These are phyloP conservation scores for Papiliotrema laurentii DNA, from an alignment of 1,284 basidiomycete genomes.

Conservation along the genomic window DNA sequence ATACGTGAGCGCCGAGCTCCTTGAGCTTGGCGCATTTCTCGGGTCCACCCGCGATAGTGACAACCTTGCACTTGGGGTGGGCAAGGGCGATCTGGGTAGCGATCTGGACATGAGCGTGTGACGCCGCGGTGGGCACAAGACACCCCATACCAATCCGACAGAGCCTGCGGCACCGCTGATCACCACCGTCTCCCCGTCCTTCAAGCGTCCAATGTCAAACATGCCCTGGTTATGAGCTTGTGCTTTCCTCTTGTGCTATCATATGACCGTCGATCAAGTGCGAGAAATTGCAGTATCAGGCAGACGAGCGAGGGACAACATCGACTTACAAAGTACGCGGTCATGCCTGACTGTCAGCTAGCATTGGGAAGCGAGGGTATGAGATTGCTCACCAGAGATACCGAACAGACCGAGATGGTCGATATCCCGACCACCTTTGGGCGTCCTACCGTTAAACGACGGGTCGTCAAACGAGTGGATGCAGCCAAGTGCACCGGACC, in stretches of 20 bases:
- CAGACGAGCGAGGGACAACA: not conserved
- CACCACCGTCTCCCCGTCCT: slow-evolving; percentile 74
- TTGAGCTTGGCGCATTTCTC: slow-evolving; percentile 82
- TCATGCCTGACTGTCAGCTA: slow-evolving; percentile 56
- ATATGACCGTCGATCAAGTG: too few species aligned
- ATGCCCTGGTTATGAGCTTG: slow-evolving; percentile 67
- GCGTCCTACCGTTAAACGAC: slow-evolving; percentile 52
- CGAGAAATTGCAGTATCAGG: too few species aligned
- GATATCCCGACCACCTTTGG: slow-evolving; percentile 57
- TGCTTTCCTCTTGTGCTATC: too few species aligned
- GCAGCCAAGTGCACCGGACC: too few species aligned
- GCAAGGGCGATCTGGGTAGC: slow-evolving; percentile 59
- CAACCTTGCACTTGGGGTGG: slow-evolving; percentile 58
- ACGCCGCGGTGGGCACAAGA: slow-evolving; percentile 3
- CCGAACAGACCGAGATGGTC: slow-evolving; percentile 75
- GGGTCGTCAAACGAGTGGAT: too few species aligned
- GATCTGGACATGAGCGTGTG: slow-evolving; percentile 59
- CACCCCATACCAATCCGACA: slow-evolving; percentile 56
- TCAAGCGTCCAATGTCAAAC: slow-evolving; percentile 68
- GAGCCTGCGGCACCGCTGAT: slow-evolving; percentile 88
- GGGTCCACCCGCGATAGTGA: slow-evolving; percentile 70
- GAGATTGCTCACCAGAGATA: slow-evolving; percentile 54
- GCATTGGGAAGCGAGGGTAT: not conserved
- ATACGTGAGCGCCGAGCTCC: slow-evolving; percentile 74
- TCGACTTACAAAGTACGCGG: slow-evolving; percentile 68